These are phyloP conservation scores for Pythium brachiatum DNA, from an alignment of 352 stramenopile genomes.

Conservation along the genomic window DNA sequence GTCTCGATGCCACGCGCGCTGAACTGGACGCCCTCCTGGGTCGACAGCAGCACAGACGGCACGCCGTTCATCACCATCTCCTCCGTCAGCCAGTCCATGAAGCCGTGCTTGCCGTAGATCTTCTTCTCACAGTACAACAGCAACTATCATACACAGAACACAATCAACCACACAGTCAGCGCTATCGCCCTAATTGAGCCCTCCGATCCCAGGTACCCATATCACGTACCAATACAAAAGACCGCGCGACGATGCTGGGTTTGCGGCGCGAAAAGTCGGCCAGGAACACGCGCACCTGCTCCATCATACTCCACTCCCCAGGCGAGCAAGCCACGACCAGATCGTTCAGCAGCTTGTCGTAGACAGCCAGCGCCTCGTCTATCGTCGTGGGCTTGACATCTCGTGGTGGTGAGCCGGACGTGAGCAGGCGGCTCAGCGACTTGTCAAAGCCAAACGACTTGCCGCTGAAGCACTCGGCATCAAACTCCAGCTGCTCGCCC, in stretches of 20 bases:
- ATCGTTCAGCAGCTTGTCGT: constrained; percentile 53
- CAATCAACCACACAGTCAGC: background rate
- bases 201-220: too few species aligned
- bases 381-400: constrained; percentile 63
- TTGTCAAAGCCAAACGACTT: constrained; percentile 75
- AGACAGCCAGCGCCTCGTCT: constrained; percentile 47
- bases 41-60: constrained; percentile 77
- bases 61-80: constrained; percentile 83
- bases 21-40: constrained; percentile 79
- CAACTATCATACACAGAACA: constrained; percentile 36
- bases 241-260: constrained; percentile 70
- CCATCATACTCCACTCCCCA: constrained; percentile 67
- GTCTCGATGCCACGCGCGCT: constrained; percentile 74
- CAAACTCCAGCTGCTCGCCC: constrained; percentile 65
- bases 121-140: constrained; percentile 86
- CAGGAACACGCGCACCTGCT: constrained; percentile 79
- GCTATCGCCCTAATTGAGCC: too few species aligned
- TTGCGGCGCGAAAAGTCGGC: constrained; percentile 66
- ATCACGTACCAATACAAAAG: constrained; percentile 81
- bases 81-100: constrained; percentile 81
- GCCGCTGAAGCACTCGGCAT: constrained; percentile 62
- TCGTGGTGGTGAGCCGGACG: constrained; percentile 65
- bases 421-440: constrained; percentile 64
- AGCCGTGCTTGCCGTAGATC: constrained; percentile 80
- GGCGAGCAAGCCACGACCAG: constrained; percentile 58